phyloP scores from a whole-genome alignment of 176 grass and related monocot genomes.

The Oryza coarctata region DNA sequence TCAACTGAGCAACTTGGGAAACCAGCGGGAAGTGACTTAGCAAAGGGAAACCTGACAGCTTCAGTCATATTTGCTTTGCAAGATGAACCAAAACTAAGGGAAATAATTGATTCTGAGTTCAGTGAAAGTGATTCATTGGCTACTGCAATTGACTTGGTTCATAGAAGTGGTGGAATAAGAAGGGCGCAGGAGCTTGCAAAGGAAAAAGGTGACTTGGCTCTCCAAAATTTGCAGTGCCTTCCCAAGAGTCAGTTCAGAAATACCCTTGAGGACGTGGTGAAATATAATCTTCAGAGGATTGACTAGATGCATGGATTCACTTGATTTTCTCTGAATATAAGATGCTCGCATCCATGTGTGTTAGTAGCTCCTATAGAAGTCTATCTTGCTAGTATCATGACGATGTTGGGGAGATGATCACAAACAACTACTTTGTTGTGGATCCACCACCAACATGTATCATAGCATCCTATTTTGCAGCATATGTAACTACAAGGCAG shows the following conservation, averaged over 20 bases:
- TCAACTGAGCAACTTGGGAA: slow-evolving; percentile 90
- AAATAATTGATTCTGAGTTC: slow-evolving; percentile 82
- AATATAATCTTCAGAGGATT: slow-evolving; percentile 87
- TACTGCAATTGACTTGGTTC: slow-evolving; percentile 66
- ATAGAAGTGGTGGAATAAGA: slow-evolving; percentile 53
- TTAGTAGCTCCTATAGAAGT: background rate
- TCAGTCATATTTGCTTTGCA: slow-evolving; percentile 77
- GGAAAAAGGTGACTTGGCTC: slow-evolving; percentile 65
- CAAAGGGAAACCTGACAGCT: slow-evolving; percentile 79
- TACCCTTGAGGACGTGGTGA: slow-evolving; percentile 71
- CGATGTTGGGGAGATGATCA: slow-evolving; percentile 18
- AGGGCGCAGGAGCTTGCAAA: slow-evolving; percentile 71
- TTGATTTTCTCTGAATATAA: slow-evolving; percentile 1
- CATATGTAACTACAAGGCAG: slow-evolving; percentile 28
- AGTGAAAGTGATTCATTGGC: slow-evolving; percentile 58
- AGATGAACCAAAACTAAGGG: slow-evolving; percentile 57
- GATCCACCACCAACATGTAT: slow-evolving; percentile 28
- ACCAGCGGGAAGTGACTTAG: slow-evolving; percentile 70
- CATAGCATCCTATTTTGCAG: slow-evolving; percentile 15
- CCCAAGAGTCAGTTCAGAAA: slow-evolving; percentile 64
- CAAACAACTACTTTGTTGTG: slow-evolving; percentile 21
- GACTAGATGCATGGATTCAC: slow-evolving; percentile 38
- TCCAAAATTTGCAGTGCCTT: slow-evolving; percentile 63
- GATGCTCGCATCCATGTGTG: slow-evolving; percentile 9
- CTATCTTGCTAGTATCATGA: slow-evolving; percentile 8